Conservation (phyloP, 2,329 filamentous ascomycete species). For the Zymoseptoria pseudotritici region DNA sequence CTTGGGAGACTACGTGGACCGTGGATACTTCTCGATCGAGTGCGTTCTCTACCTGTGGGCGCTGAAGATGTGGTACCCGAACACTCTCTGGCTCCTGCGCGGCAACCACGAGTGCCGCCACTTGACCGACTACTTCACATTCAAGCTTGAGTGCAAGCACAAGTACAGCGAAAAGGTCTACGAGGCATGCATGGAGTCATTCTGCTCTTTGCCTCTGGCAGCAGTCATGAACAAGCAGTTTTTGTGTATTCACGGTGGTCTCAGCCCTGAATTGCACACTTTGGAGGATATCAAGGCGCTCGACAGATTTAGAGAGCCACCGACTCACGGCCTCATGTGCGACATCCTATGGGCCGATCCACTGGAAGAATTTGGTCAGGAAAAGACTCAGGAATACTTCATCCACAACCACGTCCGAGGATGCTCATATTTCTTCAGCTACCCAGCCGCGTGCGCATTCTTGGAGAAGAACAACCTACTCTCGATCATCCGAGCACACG, state of each 20-base stretch:
- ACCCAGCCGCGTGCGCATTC: constrained; percentile 93
- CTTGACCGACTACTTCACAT: constrained; percentile 99
- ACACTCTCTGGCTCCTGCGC: constrained; percentile 91
- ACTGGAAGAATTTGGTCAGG: constrained; percentile 95
- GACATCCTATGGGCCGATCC: constrained; percentile 99
- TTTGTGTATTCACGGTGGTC: constrained; percentile 91
- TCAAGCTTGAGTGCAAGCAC: constrained; percentile 99
- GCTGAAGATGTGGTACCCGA: constrained; percentile 97
- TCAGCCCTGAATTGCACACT: constrained; percentile 93
- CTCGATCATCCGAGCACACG: constrained; percentile 93
- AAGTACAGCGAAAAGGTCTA: constrained; percentile 97
- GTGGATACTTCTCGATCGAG: constrained; percentile 98
- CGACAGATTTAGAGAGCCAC: constrained; percentile 94
- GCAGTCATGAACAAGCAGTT: constrained; percentile 99
- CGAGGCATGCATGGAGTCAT: constrained; percentile 97
- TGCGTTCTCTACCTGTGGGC: constrained; percentile 97
- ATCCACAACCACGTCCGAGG: constrained; percentile 97
- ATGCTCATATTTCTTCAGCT: constrained; percentile 99
- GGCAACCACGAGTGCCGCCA: constrained; percentile 98
- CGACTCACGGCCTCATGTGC: constrained; percentile 96
- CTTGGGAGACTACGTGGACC: constrained; percentile 93
- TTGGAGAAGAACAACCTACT: constrained; percentile 98
- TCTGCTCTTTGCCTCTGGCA: constrained; percentile 86
- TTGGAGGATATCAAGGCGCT: constrained; percentile 95
- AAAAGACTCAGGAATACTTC: constrained; percentile 97